Evolutionary conservation across 345 rosid species (phyloP), one percentile per base, ranked within the genome.

Genomic region (Odontarrhena argentea): DNA sequence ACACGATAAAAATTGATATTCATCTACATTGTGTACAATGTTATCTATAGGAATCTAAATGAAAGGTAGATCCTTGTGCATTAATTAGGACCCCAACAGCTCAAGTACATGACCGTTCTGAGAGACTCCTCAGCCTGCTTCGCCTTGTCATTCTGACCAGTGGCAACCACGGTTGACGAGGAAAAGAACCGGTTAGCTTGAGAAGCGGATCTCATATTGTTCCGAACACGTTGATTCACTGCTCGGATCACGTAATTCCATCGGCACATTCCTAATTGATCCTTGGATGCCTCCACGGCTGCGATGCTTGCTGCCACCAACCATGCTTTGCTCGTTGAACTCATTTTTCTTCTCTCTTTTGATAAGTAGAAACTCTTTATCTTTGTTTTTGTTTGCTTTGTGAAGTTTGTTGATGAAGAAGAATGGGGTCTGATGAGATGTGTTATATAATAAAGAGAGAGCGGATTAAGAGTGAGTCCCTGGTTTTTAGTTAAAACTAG

Each of bases 21-120:
- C 36, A 3, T 32, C 36, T 32, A 32, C 7, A 32, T 4, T 32
- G 6, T 32, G 36, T 32, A 32, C 36, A 32, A 32, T 18, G 22
- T 18, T 18, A 18, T 18, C 7, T 18, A 18, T 18, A 18, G 22
- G 22, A 18, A 18, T 18, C 22, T 18, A 18, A 18, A 18, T 18
- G 22, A 18, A 18, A 18, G 22, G 22, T 18, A 0, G 22, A 18
- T 18, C 22, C 22, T 18, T 18, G 22, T 18, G 22, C 22, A 6
- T 34, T 2, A 74, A 15, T 75, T 80, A 26, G 88, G 95, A 74
- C 83, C 92, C 97, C 97, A 90, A 46, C 94, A 90, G 74, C 95
- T 87, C 83, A 90, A 78, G 51, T 72, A 90, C 95, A 90, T 87
- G 38, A 90, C 79, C 3, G 85, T 87, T 60, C 95, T 71, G 0